Percentiles rank a stretch among this genome's conserved stretches.
Conservation (phyloP, 2,329 filamentous ascomycete species). For the Daldinia sp. region DNA sequence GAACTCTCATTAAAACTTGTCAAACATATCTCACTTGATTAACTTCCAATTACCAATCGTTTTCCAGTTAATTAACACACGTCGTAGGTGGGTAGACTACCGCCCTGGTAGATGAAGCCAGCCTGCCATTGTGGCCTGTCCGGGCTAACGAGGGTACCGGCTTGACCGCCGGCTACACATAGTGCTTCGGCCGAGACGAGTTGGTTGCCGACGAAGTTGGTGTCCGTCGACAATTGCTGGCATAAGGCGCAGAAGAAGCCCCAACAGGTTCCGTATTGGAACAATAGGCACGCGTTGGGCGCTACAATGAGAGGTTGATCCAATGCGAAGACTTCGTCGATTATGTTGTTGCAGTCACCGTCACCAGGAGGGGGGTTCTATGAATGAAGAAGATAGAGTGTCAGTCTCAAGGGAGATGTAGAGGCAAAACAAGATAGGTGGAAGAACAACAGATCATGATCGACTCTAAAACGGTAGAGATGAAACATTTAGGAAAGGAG, state of each 20-base stretch:
- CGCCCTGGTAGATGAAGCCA: slow-evolving; percentile 51
- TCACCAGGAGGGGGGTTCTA: slow-evolving; percentile 49
- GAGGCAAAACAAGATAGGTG: neutral
- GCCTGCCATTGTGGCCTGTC: slow-evolving; percentile 54
- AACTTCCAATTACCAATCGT: neutral
- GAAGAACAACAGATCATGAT: too few relatives aligned
- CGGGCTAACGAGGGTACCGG: slow-evolving; percentile 53
- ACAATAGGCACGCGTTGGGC: slow-evolving; percentile 52
- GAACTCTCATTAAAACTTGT: neutral
- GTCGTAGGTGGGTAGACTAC: slow-evolving; percentile 49
- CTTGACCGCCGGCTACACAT: slow-evolving; percentile 52
- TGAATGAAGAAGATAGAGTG: neutral
- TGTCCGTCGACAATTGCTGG: slow-evolving; percentile 50
- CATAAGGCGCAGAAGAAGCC: slow-evolving; percentile 56
- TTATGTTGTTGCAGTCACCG: slow-evolving; percentile 52
- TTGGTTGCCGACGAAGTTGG: slow-evolving; percentile 54
- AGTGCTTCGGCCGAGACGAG: slow-evolving; percentile 51
- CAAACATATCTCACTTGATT: neutral
- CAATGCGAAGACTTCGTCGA: slow-evolving; percentile 49
- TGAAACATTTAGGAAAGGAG: neutral
- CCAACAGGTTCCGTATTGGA: slow-evolving; percentile 53
- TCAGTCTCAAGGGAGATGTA: slow-evolving; percentile 4
- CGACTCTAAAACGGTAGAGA: neutral
- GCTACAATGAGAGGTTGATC: slow-evolving; percentile 50
- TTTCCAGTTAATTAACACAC: slow-evolving; percentile 49